Percentiles rank a stretch among this genome's conserved stretches.
Conservation (phyloP, 2,329 filamentous ascomycete genomes). For the Hypoxylon sp. region DNA sequence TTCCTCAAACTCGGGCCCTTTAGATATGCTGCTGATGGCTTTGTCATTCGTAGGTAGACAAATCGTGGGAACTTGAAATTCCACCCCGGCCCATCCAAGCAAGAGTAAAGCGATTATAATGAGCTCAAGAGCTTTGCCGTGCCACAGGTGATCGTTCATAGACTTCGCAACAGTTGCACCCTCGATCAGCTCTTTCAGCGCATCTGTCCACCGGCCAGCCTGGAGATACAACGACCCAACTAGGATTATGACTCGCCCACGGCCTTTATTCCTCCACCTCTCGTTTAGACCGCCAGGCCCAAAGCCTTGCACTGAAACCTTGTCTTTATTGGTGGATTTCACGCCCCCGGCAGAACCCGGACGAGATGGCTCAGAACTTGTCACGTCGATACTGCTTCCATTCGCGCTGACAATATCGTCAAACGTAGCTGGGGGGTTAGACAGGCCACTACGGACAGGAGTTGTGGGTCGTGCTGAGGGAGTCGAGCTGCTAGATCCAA, state of each 20-base stretch:
- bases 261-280: conserved; percentile 82
- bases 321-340: conserved; percentile 65
- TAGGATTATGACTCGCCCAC: conserved; percentile 81
- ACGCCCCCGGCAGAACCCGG: conserved; percentile 59
- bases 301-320: conserved; percentile 78
- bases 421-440: conserved; percentile 63
- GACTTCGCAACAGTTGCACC: conserved; percentile 81
- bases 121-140: conserved; percentile 92
- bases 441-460: conserved; percentile 62
- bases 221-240: conserved; percentile 89
- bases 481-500: conserved; percentile 60
- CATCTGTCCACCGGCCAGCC: conserved; percentile 90
- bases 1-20: conserved; percentile 53
- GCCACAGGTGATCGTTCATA: conserved; percentile 94
- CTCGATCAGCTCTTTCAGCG: conserved; percentile 84
- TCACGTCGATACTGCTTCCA: conserved; percentile 52
- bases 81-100: conserved; percentile 84
- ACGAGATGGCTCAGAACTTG: conserved; percentile 59
- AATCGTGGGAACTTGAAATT: conserved; percentile 79
- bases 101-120: conserved; percentile 86
- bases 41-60: conserved; percentile 66
- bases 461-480: conserved; percentile 63
- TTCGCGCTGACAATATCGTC: conserved; percentile 59
- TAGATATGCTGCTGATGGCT: conserved; percentile 52
- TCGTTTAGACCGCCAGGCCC: conserved; percentile 79